Evolutionary conservation across 306 rosid species (phyloP).

Genomic region (Ormosia semicastrata): DNA sequence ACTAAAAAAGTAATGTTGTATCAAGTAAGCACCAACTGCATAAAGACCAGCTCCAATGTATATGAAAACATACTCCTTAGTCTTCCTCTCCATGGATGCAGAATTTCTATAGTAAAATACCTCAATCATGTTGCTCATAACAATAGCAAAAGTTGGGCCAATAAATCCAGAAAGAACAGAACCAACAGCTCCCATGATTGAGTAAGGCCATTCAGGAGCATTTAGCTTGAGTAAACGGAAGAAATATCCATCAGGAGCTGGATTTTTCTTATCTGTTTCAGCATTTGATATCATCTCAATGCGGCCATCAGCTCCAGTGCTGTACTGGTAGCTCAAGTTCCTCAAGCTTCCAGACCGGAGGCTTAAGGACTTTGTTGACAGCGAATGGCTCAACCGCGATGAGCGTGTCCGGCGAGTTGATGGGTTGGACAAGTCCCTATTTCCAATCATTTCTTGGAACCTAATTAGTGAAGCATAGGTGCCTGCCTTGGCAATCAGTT

Average conservation of each 20-base stretch:
- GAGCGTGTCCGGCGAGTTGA: constrained; percentile 85
- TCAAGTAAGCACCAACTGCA: constrained; percentile 90
- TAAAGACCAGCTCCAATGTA: constrained; percentile 95
- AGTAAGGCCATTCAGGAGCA: constrained; percentile 99
- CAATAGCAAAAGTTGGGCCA: constrained; percentile 96
- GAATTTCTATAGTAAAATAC: constrained; percentile 77
- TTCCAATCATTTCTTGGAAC: constrained; percentile 93
- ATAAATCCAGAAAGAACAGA: constrained; percentile 92
- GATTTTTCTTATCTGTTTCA: constrained; percentile 80
- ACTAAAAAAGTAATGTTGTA: constrained; percentile 96
- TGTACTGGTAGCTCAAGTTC: constrained; percentile 87
- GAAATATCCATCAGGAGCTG: constrained; percentile 87
- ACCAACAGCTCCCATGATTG: constrained; percentile 95
- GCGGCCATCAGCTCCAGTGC: constrained; percentile 97
- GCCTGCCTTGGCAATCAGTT: constrained; percentile 73
- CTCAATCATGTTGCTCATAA: constrained; percentile 98
- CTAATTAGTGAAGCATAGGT: constrained; percentile 88
- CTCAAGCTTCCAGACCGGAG: constrained; percentile 90
- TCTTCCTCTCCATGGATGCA: constrained; percentile 90
- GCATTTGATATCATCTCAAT: constrained; percentile 98
- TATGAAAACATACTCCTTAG: constrained; percentile 89
- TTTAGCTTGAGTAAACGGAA: constrained; percentile 74
- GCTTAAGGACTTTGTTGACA: constrained; percentile 91
- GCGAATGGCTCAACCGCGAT: constrained; percentile 81
- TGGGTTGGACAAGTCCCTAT: constrained; percentile 81